A percentile compares a stretch with the other conserved stretches of the same genome.
Evolutionary conservation across 2,329 filamentous ascomycete species (phyloP).

Genomic region (Pseudofabraea citricarpa): DNA sequence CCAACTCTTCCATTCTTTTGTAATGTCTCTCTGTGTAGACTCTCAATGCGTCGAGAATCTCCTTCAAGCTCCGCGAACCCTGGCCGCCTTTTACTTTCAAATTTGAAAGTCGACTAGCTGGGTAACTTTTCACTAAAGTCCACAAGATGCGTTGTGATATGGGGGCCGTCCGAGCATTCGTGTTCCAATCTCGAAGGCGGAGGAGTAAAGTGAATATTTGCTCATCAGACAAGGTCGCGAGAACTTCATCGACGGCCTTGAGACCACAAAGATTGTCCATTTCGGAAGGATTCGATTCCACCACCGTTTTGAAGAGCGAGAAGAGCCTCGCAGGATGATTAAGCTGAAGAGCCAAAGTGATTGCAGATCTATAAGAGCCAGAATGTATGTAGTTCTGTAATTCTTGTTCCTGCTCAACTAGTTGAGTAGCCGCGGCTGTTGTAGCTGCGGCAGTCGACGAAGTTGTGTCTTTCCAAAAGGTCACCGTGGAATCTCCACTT

Average conservation of each 20-base stretch:
- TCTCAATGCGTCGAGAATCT: slow-evolving; percentile 80
- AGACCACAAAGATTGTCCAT: slow-evolving; percentile 59
- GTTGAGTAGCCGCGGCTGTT: slow-evolving; percentile 67
- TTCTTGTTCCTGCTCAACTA: slow-evolving; percentile 91
- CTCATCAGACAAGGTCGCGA: slow-evolving; percentile 73
- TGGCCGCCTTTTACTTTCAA: slow-evolving; percentile 55
- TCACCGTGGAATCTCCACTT: slow-evolving; percentile 86
- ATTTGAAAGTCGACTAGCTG: slow-evolving; percentile 69
- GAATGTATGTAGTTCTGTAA: slow-evolving; percentile 88
- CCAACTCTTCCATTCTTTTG: slow-evolving; percentile 78
- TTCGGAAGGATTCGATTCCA: slow-evolving; percentile 57
- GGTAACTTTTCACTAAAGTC: slow-evolving; percentile 75
- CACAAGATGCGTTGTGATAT: slow-evolving; percentile 83
- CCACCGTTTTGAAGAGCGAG: slow-evolving; percentile 75
- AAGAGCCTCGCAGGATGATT: slow-evolving; percentile 90
- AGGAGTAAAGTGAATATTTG: slow-evolving; percentile 81
- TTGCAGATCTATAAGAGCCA: slow-evolving; percentile 87
- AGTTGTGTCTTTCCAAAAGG: slow-evolving; percentile 94
- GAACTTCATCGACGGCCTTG: slow-evolving; percentile 74
- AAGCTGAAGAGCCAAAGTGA: slow-evolving; percentile 84
- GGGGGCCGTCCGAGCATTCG: slow-evolving; percentile 80
- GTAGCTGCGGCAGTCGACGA: slow-evolving; percentile 71
- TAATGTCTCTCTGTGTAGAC: slow-evolving; percentile 94
- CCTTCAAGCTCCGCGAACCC: slow-evolving; percentile 66
- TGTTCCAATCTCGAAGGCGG: slow-evolving; percentile 92